Evolutionary conservation across 208 protist species (phyloP).

Genomic region (Hexamita inflata): DNA sequence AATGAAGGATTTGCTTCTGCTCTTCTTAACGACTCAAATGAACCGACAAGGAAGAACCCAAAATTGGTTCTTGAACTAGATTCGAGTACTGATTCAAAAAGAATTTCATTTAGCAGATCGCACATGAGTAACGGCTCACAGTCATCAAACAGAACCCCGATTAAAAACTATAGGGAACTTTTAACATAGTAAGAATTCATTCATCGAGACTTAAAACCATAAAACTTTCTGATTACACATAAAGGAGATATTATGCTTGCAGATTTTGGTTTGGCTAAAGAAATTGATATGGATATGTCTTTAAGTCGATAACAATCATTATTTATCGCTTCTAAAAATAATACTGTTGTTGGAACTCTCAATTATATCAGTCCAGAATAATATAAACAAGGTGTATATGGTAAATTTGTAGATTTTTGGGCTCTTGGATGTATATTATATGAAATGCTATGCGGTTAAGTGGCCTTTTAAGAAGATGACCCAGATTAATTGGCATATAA

Average conservation of each 20-base stretch:
- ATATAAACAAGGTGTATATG: neutral
- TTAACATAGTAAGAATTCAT: neutral
- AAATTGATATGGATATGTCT: neutral
- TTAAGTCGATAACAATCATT: no score
- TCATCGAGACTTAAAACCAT: neutral
- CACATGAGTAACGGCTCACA: neutral
- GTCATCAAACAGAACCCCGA: neutral
- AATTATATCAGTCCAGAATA: neutral
- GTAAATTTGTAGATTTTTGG: slow-evolving; percentile 29
- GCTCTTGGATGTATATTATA: slow-evolving; percentile 25
- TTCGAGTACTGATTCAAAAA: no score
- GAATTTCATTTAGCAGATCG: neutral
- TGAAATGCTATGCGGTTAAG: neutral
- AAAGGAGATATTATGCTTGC: neutral
- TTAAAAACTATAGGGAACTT: neutral
- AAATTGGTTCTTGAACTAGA: no score
- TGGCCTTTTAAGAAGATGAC: neutral
- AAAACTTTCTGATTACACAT: neutral
- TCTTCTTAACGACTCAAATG: no score
- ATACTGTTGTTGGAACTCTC: neutral
- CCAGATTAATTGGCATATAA: neutral
- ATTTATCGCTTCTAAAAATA: no score
- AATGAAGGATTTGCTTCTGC: no score
- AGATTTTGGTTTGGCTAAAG: neutral
- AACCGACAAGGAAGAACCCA: no score